Evolutionary conservation across 2,329 filamentous ascomycete species (phyloP).

Genomic region (Pochonia chlamydosporia): DNA sequence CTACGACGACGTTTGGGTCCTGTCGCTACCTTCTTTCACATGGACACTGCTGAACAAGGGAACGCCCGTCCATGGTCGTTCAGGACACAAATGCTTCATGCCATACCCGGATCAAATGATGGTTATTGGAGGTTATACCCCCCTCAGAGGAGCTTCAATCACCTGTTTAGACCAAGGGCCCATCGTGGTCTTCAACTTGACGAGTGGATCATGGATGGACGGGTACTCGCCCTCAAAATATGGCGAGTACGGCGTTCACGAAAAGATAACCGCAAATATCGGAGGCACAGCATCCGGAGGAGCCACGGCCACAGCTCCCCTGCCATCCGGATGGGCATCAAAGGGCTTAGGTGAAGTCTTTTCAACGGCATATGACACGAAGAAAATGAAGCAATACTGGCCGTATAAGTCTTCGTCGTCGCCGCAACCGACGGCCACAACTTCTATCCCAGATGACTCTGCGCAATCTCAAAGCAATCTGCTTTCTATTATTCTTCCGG

Average conservation of each 20-base stretch:
- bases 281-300: conserved; percentile 61
- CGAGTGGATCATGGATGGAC: conserved; percentile 61
- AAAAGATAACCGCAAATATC: conserved; percentile 56
- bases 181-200: conserved; percentile 67
- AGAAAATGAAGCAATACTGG: conserved; percentile 54
- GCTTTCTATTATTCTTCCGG: conserved; percentile 9
- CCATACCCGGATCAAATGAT: conserved; percentile 79
- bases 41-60: conserved; percentile 57
- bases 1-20: conserved; percentile 70
- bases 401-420: conserved; percentile 42
- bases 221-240: conserved; percentile 61
- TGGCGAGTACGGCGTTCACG: conserved; percentile 64
- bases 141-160: conserved; percentile 18
- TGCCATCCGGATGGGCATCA: conserved; percentile 49
- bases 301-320: conserved; percentile 63
- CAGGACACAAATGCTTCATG: conserved; percentile 70
- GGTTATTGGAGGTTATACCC: conserved; percentile 61
- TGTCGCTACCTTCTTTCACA: conserved; percentile 73
- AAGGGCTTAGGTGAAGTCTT: conserved; percentile 48
- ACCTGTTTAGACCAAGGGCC: conserved; percentile 46
- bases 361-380: conserved; percentile 44
- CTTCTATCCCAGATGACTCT: neutral
- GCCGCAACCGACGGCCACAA: neutral
- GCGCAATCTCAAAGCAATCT: neutral
- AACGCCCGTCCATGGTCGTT: conserved; percentile 50